These are phyloP conservation scores for Komagataella phaffii DNA, from an alignment of 805 yeast genomes.

Conservation along the genomic window DNA sequence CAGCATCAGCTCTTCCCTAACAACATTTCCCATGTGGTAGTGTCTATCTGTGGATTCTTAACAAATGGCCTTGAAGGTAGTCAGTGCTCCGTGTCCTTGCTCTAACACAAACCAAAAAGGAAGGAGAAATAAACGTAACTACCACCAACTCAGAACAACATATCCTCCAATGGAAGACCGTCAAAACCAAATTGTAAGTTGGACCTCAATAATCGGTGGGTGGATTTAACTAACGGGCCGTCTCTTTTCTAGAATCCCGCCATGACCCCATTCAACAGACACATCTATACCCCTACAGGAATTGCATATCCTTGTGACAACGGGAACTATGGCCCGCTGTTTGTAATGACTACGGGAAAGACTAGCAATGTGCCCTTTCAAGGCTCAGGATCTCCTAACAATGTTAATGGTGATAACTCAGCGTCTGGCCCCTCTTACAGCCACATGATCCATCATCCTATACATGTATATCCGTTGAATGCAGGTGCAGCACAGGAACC, in stretches of 20 bases:
- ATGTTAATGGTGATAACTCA: background rate
- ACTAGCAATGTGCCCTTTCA: background rate
- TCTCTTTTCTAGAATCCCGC: background rate
- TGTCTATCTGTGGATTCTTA: background rate
- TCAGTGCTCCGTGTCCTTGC: constrained; percentile 8
- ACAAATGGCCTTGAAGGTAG: background rate
- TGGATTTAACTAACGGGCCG: background rate
- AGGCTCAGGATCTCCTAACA: background rate
- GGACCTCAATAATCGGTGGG: background rate
- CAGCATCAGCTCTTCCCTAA: background rate
- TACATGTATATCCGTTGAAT: background rate
- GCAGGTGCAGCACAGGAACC: background rate
- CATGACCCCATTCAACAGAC: background rate
- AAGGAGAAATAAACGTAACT: constrained; percentile 5
- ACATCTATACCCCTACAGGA: background rate
- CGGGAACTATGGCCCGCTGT: background rate
- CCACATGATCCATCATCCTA: background rate
- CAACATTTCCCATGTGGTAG: background rate
- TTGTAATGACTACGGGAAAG: background rate
- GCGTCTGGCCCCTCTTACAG: background rate
- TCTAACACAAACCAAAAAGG: constrained; percentile 8
- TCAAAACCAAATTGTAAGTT: background rate
- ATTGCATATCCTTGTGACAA: background rate
- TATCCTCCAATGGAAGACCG: background rate
- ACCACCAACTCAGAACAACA: background rate